Base-by-base conservation (phyloP, 2,329 filamentous ascomycete genomes). In the Aaosphaeria arxii region DNA sequence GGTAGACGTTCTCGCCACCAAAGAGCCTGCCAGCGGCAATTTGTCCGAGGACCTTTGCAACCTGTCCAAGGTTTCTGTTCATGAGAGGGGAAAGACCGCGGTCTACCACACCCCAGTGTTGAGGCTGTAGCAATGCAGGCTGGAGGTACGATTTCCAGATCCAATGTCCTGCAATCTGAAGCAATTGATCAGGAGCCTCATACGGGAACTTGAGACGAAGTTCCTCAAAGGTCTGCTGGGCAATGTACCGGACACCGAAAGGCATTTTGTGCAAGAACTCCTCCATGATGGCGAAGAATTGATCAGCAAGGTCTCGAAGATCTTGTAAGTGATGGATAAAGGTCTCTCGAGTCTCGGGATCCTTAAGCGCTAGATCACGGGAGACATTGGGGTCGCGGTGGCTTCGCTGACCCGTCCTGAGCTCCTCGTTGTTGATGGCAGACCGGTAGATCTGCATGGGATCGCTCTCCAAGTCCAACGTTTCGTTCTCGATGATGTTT, bases 401-500 rank as follows among this genome's bases (percentile, higher is more conserved):
- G 67, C 91, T 96, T 17, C 89, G 84, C 55, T 85, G 84, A 4
- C 94, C 94, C 0, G 94, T 99, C 13, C 90, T 86, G 28, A 99
- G 83, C 72, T 99, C 94, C 70, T 97, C 92, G 61, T 99, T 96
- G 74, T 95, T 97, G 73, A 99, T 95, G 11, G 90, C 86, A 5
- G 91, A 94, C 39, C 89, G 84, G 72, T 99, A 97, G 48, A 99
- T 99, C 60, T 97, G 92, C 77, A 97, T 87, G 0, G 94, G 94
- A 64, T 99, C 94, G 67, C 92, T 96, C 71, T 99, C 94, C 29
- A 99, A 78, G 66, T 99, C 92, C 32, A 99, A 77, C 5, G 86
- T 87, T 9, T 91, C 86, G 58, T 96, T 94, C 46, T 96, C 94
- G 46, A 97, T 86, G 61, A 99, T 91, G 64, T 94, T 92, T 65